Percentiles rank a stretch among this genome's conserved stretches.
Evolutionary conservation across 345 rosid genomes (phyloP).

Genomic region (Salix koriyanagi): DNA sequence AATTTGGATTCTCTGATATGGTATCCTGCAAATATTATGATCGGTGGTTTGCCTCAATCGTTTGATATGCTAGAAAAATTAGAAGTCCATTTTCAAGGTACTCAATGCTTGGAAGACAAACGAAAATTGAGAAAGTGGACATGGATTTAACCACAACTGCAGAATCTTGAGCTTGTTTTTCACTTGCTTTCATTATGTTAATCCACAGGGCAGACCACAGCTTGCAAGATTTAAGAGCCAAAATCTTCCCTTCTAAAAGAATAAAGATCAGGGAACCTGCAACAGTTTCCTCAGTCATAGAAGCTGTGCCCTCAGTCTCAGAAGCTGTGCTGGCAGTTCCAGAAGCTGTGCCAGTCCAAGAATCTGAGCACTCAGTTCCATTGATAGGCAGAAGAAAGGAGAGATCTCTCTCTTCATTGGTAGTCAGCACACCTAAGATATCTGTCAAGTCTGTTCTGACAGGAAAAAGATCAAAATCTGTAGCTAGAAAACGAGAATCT

Average conservation of each 20-base stretch:
- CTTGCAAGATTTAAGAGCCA: conserved; percentile 35
- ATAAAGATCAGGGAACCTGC: conserved; percentile 7
- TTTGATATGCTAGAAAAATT: background rate
- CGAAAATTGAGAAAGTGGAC: background rate
- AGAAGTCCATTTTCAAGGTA: background rate
- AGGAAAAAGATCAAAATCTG: conserved; percentile 25
- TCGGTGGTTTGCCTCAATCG: background rate
- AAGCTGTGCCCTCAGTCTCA: conserved; percentile 4
- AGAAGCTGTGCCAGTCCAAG: conserved; percentile 7
- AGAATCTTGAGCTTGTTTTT: background rate
- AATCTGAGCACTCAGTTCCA: conserved; percentile 2
- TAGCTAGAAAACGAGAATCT: conserved; percentile 17
- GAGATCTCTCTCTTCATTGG: conserved; percentile 33
- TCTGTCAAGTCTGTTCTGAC: conserved; percentile 9
- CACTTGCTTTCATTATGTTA: conserved; percentile 1
- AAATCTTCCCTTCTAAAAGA: conserved; percentile 31
- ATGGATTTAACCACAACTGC: background rate
- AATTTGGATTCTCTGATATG: background rate
- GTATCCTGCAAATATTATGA: background rate
- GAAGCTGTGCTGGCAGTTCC: conserved; percentile 4
- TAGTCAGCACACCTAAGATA: conserved; percentile 19
- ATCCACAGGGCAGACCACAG: conserved; percentile 42
- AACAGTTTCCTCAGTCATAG: background rate
- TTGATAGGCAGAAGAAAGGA: conserved; percentile 33
- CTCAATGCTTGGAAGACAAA: background rate